These are phyloP conservation scores for Styphnolobium japonicum DNA, from an alignment of 306 rosid genomes.

Conservation along the genomic window DNA sequence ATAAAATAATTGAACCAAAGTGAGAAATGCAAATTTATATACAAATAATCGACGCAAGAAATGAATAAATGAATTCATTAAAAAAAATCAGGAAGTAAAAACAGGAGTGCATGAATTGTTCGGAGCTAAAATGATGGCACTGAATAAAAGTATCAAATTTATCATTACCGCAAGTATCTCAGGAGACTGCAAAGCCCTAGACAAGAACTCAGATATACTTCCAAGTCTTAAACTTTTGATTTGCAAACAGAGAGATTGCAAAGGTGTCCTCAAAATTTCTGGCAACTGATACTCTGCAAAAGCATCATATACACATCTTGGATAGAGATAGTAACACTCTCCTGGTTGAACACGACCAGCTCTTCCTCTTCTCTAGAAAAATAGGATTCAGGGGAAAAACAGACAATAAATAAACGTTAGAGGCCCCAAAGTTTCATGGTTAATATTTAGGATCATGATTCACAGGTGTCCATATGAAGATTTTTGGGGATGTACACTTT, in stretches of 20 bases:
- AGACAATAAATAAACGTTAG: conserved; percentile 7
- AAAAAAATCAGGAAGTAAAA: not conserved
- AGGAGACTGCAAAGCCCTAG: conserved; percentile 95
- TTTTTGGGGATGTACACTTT: not conserved
- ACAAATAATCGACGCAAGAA: conserved; percentile 10
- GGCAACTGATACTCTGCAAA: conserved; percentile 90
- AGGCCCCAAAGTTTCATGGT: conserved; percentile 8
- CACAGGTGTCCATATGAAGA: not conserved
- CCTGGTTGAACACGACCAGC: conserved; percentile 99
- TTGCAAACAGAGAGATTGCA: conserved; percentile 96
- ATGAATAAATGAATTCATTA: not conserved
- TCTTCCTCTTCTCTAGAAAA: conserved; percentile 93
- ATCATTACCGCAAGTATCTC: conserved; percentile 74
- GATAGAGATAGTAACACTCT: conserved; percentile 90
- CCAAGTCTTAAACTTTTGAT: conserved; percentile 91
- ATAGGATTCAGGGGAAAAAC: not conserved
- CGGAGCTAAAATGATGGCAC: not conserved
- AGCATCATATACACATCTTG: conserved; percentile 79
- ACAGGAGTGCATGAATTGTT: not conserved
- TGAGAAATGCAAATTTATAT: conserved; percentile 18
- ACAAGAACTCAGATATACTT: conserved; percentile 87
- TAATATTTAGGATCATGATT: not conserved
- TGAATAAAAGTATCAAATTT: conserved; percentile 17
- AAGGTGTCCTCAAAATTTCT: conserved; percentile 96
- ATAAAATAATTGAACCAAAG: conserved; percentile 25